Percentiles rank a stretch among this genome's conserved stretches.
Conservation (phyloP, 441 rosid genomes). For the Populus hybrid region DNA sequence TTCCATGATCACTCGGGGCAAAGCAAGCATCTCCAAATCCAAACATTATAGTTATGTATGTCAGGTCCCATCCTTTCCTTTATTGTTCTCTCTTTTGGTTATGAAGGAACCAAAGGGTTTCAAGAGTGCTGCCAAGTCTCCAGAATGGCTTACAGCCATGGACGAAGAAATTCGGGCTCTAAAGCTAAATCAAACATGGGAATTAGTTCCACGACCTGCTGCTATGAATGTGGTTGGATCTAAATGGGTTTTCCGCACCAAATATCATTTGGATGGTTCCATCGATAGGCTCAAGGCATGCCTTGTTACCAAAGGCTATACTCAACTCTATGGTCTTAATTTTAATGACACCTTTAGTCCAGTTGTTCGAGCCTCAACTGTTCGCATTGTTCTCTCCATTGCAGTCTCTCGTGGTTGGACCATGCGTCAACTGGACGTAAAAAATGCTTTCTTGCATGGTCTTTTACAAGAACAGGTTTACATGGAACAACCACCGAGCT, state of each 20-base stretch:
- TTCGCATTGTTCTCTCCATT: background rate
- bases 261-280: background rate
- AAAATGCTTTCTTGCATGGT: background rate
- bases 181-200: background rate
- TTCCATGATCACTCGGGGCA: background rate
- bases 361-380: background rate
- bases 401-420: background rate
- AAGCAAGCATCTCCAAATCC: too few relatives aligned
- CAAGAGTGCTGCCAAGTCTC: background rate
- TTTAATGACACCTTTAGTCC: background rate
- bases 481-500: background rate
- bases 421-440: background rate
- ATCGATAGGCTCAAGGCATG: background rate
- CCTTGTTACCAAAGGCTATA: background rate
- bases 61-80: accelerated
- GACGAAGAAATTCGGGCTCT: accelerated
- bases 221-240: background rate
- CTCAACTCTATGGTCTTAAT: background rate
- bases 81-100: background rate
- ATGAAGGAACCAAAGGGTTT: background rate
- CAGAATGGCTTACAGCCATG: background rate
- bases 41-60: too few relatives aligned
- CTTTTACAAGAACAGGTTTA: background rate
- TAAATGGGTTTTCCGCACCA: background rate
- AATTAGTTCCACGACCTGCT: background rate